Base-by-base conservation (phyloP, 352 stramenopile genomes). In the Saprolegnia parasitica region DNA sequence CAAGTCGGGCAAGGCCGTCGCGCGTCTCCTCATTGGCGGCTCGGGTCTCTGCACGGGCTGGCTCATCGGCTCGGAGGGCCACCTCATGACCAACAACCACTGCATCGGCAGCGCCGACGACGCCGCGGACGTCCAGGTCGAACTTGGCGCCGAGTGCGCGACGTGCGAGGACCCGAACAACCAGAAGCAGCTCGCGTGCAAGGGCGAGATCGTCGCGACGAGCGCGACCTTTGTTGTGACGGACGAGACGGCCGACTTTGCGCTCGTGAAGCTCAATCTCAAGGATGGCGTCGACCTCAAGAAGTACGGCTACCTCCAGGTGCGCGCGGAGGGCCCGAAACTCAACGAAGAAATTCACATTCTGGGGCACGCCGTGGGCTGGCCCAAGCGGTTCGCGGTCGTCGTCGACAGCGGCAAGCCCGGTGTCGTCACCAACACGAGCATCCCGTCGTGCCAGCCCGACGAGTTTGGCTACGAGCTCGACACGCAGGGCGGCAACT, bases 11-110 rank as follows among this genome's bases (percentile, higher is more conserved):
- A 72, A 76, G 46, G 68, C 78, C 4, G 81, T 89, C 10, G 80
- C 78, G 5, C 74, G 84, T 0, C 39, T 91, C 68, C 77, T 85
- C 65, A 89, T 90, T 47, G 66, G 56, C 42, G 81, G 81, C 15
- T 89, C 0, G 5, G 88, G 75, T n/a, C 90, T 88, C 45, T 93
- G 86, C 70, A 91, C 81, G n/a, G 86, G 86, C 20, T 93, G 81
- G 81, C 71, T 93, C 6, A 5, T 91, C 32, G 86, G 84, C 18
- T 87, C 78, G 65, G 73, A 86, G 55, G 79, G 81, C 54, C 81
- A 89, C 63, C 68, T 88, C n/a, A 77, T 89, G 29, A 35, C 5
- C 29, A 35, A 35, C 76, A 79, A 87, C 61, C 81, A 86, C 73
- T 83, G 77, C 57, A 81, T 89, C 58, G 72, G 67, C 21, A 74